These are phyloP conservation scores for Pythium rhizo-oryzae DNA, from an alignment of 352 stramenopile species.

Conservation along the genomic window DNA sequence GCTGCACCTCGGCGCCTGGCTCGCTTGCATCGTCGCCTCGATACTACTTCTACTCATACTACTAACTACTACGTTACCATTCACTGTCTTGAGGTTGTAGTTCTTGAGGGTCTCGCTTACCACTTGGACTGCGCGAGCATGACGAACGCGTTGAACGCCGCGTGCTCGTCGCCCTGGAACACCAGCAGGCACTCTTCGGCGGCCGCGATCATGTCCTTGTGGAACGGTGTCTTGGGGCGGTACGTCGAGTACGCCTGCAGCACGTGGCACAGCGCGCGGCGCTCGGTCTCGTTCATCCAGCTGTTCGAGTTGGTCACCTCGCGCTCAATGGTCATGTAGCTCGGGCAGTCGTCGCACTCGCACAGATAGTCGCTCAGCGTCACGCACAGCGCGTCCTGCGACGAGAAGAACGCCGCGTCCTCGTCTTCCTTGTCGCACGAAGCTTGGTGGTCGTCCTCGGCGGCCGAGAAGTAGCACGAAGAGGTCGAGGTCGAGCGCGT, in stretches of 20 bases:
- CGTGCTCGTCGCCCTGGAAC: conserved; percentile 37
- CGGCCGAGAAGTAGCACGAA: conserved; percentile 33
- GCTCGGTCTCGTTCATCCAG: conserved; percentile 43
- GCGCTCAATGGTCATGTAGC: conserved; percentile 30
- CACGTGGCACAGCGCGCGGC: conserved; percentile 31
- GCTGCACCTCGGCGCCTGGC: background rate
- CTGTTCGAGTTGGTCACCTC: conserved; percentile 37
- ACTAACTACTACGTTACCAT: background rate
- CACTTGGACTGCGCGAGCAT: conserved; percentile 30
- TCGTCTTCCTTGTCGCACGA: conserved; percentile 2
- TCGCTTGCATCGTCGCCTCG: background rate
- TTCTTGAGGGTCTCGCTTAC: conserved; percentile 1
- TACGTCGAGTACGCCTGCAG: conserved; percentile 36
- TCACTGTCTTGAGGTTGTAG: background rate
- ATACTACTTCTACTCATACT: background rate
- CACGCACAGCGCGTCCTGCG: conserved; percentile 12
- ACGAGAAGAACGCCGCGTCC: conserved; percentile 12
- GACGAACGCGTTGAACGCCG: conserved; percentile 37
- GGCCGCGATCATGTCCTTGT: conserved; percentile 38
- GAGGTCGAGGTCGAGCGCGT: conserved; percentile 28
- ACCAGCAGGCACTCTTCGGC: conserved; percentile 39
- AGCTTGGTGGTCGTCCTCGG: conserved; percentile 20
- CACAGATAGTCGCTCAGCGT: conserved; percentile 31
- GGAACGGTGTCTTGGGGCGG: conserved; percentile 22
- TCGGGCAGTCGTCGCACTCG: conserved; percentile 29